Percentiles rank a stretch among this genome's conserved stretches.
Evolutionary conservation across 805 yeast genomes (phyloP).

Genomic region (Ogataea ganodermae): DNA sequence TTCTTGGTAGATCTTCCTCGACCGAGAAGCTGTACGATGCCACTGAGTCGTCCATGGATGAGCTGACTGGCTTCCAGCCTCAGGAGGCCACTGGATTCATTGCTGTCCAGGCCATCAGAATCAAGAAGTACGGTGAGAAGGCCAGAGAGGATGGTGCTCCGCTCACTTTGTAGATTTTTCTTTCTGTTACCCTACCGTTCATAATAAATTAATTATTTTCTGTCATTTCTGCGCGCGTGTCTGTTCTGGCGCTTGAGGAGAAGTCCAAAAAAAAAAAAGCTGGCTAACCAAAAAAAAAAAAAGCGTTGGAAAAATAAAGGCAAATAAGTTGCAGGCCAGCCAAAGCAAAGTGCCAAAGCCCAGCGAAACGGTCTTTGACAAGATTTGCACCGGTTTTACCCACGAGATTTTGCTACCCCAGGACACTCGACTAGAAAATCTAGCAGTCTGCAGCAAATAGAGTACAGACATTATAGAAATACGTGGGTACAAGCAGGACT

Average conservation of each 20-base stretch:
- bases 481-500: conserved; percentile 8
- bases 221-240: neutral
- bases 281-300: neutral
- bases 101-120: conserved; percentile 96
- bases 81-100: conserved; percentile 97
- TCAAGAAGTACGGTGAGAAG: conserved; percentile 96
- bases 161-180: conserved; percentile 42
- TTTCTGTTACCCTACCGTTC: neutral
- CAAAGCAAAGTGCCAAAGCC: neutral
- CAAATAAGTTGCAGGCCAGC: neutral
- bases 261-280: neutral
- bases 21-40: conserved; percentile 98
- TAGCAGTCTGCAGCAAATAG: neutral
- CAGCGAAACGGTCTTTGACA: neutral
- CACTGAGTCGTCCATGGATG: conserved; percentile 98
- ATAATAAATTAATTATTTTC: conserved; percentile 2
- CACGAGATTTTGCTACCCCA: neutral
- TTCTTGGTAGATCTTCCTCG: conserved; percentile 91
- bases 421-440: neutral
- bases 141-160: conserved; percentile 76
- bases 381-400: neutral
- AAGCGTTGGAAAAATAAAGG: conserved; percentile 2
- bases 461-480: neutral
- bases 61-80: conserved; percentile 96
- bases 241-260: neutral